Conservation (phyloP, 768 basidiomycete species). For the Tulasnella sp. region DNA sequence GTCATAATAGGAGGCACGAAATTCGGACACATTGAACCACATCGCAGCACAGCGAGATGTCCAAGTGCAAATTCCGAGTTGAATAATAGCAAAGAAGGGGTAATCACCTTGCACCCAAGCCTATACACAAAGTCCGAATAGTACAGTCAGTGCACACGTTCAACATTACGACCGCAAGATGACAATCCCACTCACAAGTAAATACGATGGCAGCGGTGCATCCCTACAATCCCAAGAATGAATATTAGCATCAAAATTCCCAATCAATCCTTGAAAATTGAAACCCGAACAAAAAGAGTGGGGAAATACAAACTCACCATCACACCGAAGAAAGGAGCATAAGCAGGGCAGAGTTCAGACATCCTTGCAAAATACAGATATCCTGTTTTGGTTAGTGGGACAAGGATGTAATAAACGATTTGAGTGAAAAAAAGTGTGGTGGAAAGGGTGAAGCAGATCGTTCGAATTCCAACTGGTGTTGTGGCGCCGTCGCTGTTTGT, state of each 20-base stretch:
- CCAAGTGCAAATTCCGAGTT: not conserved
- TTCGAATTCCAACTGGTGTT: no score
- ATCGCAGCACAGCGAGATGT: not conserved
- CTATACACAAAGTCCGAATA: constrained; percentile 28
- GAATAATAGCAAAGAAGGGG: not conserved
- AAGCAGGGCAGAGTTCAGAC: constrained; percentile 82
- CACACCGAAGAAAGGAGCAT: constrained; percentile 95
- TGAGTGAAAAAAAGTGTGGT: no score
- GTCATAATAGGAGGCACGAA: no score
- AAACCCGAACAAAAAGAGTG: not conserved
- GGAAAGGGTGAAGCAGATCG: no score
- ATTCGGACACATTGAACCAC: not conserved
- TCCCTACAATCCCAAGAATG: constrained; percentile 39
- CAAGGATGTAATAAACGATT: no score
- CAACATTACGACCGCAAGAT: not conserved
- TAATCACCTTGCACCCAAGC: constrained; percentile 72
- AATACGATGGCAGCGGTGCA: constrained; percentile 96
- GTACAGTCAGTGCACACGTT: not conserved
- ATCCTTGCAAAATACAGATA: no score
- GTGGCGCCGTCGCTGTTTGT: no score
- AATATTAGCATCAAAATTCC: constrained; percentile 3
- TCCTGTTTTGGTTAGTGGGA: not conserved
- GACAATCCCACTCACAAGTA: constrained; percentile 54
- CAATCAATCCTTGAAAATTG: constrained; percentile 12
- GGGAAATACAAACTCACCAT: constrained; percentile 47